These are phyloP conservation scores for Mycosarcoma mackinlayi DNA, from an alignment of 1,284 basidiomycete genomes.

Conservation along the genomic window DNA sequence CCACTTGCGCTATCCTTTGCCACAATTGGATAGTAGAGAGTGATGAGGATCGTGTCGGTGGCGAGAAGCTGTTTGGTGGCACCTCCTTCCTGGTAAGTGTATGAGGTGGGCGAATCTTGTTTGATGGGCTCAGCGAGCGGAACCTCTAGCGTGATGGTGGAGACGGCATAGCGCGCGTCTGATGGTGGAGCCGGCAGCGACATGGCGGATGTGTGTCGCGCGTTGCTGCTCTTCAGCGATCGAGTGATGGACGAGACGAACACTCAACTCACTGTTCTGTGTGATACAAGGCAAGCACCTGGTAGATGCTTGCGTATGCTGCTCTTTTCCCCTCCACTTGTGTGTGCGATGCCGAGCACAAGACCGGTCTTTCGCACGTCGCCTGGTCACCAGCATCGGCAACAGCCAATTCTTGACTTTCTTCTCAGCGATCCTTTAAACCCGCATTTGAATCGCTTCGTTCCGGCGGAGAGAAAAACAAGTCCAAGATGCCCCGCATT, in stretches of 20 bases:
- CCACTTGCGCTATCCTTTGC: neutral
- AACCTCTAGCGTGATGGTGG: conserved; percentile 55
- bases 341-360: too few relatives aligned
- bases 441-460: too few relatives aligned
- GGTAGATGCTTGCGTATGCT: too few relatives aligned
- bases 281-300: too few relatives aligned
- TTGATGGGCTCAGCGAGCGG: conserved; percentile 38
- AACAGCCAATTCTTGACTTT: too few relatives aligned
- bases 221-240: too few relatives aligned
- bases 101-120: conserved; percentile 26
- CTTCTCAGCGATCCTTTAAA: too few relatives aligned
- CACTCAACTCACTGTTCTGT: too few relatives aligned
- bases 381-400: too few relatives aligned
- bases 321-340: neutral
- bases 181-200: conserved; percentile 27
- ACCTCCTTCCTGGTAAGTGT: conserved; percentile 31
- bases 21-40: conserved; percentile 56
- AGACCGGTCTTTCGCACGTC: too few relatives aligned
- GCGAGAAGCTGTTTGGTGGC: conserved; percentile 37
- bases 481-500: neutral
- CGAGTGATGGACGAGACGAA: neutral
- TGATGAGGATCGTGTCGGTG: conserved; percentile 54
- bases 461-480: neutral
- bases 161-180: conserved; percentile 41
- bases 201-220: too few relatives aligned